Conservation (phyloP, 345 rosid genomes). For the Citrus sp. region DNA sequence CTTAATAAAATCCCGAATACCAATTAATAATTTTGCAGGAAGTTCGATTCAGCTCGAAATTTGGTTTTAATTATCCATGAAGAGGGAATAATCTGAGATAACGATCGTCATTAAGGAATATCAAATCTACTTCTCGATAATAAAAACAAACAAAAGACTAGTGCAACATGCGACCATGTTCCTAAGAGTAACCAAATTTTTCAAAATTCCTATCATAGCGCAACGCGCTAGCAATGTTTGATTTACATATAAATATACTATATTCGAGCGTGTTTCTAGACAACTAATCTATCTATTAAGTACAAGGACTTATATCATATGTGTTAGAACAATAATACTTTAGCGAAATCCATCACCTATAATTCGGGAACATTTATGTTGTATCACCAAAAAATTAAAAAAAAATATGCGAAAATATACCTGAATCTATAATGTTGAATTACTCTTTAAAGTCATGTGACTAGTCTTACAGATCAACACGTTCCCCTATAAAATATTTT, state of each 20-base stretch:
- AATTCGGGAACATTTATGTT: accelerated
- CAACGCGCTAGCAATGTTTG: too few relatives aligned
- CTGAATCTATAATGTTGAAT: accelerated
- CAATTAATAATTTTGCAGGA: not conserved
- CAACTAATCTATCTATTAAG: too few relatives aligned
- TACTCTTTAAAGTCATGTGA: too few relatives aligned
- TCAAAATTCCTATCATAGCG: too few relatives aligned
- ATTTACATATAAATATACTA: too few relatives aligned
- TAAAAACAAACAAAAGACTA: too few relatives aligned
- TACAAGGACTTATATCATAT: too few relatives aligned
- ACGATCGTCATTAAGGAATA: not conserved
- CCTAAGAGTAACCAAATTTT: not conserved
- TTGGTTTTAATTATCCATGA: not conserved
- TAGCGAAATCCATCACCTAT: accelerated
- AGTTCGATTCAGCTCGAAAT: too few relatives aligned
- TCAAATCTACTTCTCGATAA: not conserved
- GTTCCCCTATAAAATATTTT: too few relatives aligned
- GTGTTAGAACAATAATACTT: too few relatives aligned
- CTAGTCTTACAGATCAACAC: accelerated
- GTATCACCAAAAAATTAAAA: accelerated
- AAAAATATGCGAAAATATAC: accelerated
- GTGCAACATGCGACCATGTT: not conserved
- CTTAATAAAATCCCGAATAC: not conserved
- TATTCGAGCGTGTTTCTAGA: too few relatives aligned
- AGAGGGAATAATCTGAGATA: not conserved